Evolutionary conservation across 495 filamentous ascomycete genomes (phyloP), one percentile per base, ranked within the genome.

Genomic region (Penicillium cataractarum): DNA sequence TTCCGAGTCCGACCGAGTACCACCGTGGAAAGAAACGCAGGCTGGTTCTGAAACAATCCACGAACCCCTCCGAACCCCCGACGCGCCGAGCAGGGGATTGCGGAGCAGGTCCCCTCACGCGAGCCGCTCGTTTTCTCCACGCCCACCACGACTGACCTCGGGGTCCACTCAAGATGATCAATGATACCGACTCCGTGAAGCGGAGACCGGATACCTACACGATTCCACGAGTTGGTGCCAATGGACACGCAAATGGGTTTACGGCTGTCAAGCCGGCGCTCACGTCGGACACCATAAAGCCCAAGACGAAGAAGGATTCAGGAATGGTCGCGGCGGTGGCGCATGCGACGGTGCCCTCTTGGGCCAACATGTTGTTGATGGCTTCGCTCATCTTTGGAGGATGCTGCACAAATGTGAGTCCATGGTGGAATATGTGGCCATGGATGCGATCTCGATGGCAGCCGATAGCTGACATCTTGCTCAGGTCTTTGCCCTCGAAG

Each of bases 381-480:
- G 79, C 92, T n/a, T 86, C 82, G 24, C 81, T 97, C 58, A 99
- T 99, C 51, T 97, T 99, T 72, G 95, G 96, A 40, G 95, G 95
- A 37, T 99, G 95, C 72, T 99, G 95, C 81, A 92, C 93, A 32
- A 99, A 98, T 82, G 95, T 99, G 74, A 76, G 84, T 80, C 19
- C 7, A 3, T 22, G 19, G 42, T 9, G 42, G 42, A 24, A 17
- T 32, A 13, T 52, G 49, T 9, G 4, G 17, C 8, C 12, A 44
- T 33, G 27, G 13, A 57, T 26, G 17, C 3, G 29, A 39, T 22
- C 3, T 53, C n/a, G 10, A 31, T 44, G 13, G 6, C 26, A 40
- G 24, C 3, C 15, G 3, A 13, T 37, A 37, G 24, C 57, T 66
- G 22, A 66, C 52, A 3, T 31, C n/a, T 27, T 32, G 22, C 60